phyloP scores from a whole-genome alignment of 2,329 filamentous ascomycete genomes.

The Ustulina deusta region DNA sequence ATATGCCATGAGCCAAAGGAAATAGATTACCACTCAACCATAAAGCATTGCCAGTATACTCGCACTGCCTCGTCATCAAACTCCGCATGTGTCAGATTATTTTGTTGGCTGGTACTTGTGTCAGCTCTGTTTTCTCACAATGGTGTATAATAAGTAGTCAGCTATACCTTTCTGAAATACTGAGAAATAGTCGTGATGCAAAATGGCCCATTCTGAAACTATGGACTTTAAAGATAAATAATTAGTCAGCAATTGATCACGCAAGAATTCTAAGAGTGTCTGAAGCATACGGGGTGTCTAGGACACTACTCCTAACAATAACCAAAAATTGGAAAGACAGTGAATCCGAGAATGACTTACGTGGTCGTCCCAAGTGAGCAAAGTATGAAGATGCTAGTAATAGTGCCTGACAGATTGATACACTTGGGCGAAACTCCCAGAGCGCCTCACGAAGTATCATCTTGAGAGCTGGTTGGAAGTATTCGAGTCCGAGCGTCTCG shows the following conservation, averaged over 20 bases:
- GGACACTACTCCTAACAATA: background rate
- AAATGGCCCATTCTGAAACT: conserved; percentile 53
- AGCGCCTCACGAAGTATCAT: conserved; percentile 51
- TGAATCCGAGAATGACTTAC: conserved; percentile 18
- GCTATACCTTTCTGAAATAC: conserved; percentile 49
- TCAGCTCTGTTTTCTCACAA: conserved; percentile 10
- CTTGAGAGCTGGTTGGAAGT: conserved; percentile 53
- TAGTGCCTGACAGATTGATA: conserved; percentile 52
- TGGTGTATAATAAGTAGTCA: background rate
- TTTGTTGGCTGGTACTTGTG: conserved; percentile 35
- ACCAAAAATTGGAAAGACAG: background rate
- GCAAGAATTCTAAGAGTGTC: background rate
- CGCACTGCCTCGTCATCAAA: conserved; percentile 63
- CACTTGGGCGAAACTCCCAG: conserved; percentile 51
- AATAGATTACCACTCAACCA: conserved; percentile 72
- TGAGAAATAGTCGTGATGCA: conserved; percentile 51
- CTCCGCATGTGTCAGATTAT: conserved; percentile 40
- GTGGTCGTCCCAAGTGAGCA: conserved; percentile 52
- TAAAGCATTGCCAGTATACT: conserved; percentile 78
- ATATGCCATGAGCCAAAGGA: background rate
- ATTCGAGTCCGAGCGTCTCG: conserved; percentile 49
- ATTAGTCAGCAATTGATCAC: conserved; percentile 7
- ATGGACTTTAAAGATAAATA: conserved; percentile 41
- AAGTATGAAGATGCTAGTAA: conserved; percentile 56
- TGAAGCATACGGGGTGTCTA: background rate